Evolutionary conservation across 805 yeast genomes (phyloP), one percentile per base, ranked within the genome.

Genomic region (Lipomyces spencermartinsiae): DNA sequence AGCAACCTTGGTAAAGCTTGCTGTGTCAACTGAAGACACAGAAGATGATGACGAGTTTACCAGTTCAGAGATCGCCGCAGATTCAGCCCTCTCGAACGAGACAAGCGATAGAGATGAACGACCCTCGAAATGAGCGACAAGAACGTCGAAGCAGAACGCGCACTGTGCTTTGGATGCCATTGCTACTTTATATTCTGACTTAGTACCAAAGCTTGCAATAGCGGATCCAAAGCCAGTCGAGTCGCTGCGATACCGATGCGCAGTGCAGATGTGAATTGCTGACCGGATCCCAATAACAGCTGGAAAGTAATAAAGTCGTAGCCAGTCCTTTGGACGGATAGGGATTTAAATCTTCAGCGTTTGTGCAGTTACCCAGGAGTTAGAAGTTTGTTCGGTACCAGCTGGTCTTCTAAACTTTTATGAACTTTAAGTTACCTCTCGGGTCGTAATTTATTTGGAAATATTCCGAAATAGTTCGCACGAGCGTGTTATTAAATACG

Each of bases 131-230:
- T 64, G 63, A 10, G 72, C 68, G 16, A 56, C 55, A 6, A 73
- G 56, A 19, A 69, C 74, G 55, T 73, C 75, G 55, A 73, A 73
- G 51, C 70, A 72, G 39, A 62, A 71, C 8, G 75, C 75, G 56
- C 75, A 73, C 39, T 73, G 73, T 4, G 70, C 75, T 57, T 59
- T 61, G 25, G 69, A 66, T 14, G 74, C 74, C 73, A 72, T 72
- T 14, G 33, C 37, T 12, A 4, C 43, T 57, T 35, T 34, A 14
- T 19, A 39, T 14, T 31, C 14, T 29, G 60, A 57, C 43, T 57
- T 57, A 14, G 57, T 57, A 55, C n/a, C 8, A 9, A 37, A 43
- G 49, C 25, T 0, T 43, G 49, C 49, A 43, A 43, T n/a, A n/a
- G 49, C 49, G n/a, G 22, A 43, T 43, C 49, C 49, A n/a, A 43